phyloP scores from a whole-genome alignment of 805 yeast genomes.

The Candida verbasci region DNA sequence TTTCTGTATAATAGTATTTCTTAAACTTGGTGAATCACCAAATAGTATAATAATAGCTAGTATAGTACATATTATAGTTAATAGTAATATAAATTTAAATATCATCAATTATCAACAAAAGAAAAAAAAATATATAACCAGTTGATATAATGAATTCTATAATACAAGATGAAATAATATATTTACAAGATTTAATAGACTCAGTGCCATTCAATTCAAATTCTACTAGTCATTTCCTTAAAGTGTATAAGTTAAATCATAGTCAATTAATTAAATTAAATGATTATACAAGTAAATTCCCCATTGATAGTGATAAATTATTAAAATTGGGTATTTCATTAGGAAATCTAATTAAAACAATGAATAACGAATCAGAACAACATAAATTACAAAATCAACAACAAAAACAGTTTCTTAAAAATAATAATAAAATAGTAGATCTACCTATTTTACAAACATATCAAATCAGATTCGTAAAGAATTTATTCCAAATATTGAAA shows the following conservation, averaged over 20 bases:
- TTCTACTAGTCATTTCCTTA: conserved; percentile 18
- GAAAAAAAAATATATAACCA: conserved; percentile 1
- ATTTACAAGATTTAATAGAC: conserved; percentile 22
- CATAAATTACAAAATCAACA: conserved; percentile 18
- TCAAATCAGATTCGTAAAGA: conserved; percentile 31
- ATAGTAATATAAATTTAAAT: conserved; percentile 5
- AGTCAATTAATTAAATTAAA: conserved; percentile 19
- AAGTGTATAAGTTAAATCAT: conserved; percentile 26
- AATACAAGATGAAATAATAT: conserved; percentile 23
- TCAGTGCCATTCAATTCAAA: conserved; percentile 31
- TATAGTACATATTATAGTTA: conserved; percentile 9
- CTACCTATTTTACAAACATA: conserved; percentile 15
- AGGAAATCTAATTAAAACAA: conserved; percentile 35
- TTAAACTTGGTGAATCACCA: conserved; percentile 44
- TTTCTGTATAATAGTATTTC: conserved; percentile 30
- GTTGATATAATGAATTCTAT: conserved; percentile 12
- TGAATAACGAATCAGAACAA: conserved; percentile 30
- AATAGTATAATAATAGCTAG: conserved; percentile 34
- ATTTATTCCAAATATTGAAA: conserved; percentile 29
- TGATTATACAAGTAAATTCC: conserved; percentile 20
- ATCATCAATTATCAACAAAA: conserved; percentile 1
- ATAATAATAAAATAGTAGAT: conserved; percentile 2
- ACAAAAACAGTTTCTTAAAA: conserved; percentile 11
- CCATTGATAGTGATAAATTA: conserved; percentile 33
- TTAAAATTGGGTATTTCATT: conserved; percentile 39